Percentiles rank a stretch among this genome's conserved stretches.
These are phyloP conservation scores for Ascocoryne sarcoides DNA, from an alignment of 2,329 filamentous ascomycete species.

Conservation along the genomic window DNA sequence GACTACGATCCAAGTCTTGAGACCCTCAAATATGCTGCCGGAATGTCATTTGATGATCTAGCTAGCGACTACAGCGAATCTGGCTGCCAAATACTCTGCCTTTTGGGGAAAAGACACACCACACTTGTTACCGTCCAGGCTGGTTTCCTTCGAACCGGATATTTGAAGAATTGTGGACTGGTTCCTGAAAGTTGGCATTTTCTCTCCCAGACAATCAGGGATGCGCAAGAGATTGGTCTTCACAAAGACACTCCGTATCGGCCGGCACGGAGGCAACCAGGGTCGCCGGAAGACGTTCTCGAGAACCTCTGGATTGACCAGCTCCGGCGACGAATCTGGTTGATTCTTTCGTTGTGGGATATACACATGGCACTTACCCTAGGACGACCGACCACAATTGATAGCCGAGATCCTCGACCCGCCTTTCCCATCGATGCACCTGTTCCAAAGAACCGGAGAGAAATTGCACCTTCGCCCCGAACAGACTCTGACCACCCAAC, in stretches of 20 bases:
- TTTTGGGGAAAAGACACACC: constrained; percentile 49
- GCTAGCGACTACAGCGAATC: constrained; percentile 53
- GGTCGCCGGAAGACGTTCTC: constrained; percentile 40
- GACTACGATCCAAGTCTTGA: constrained; percentile 42
- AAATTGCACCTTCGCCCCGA: constrained; percentile 40
- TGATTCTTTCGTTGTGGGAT: constrained; percentile 41
- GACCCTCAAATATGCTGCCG: constrained; percentile 47
- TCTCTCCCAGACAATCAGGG: constrained; percentile 46
- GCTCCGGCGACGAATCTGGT: constrained; percentile 46
- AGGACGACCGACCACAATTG: constrained; percentile 38
- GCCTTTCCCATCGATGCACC: constrained; percentile 46
- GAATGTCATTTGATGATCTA: constrained; percentile 52
- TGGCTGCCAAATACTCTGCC: constrained; percentile 41
- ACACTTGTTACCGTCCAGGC: constrained; percentile 48
- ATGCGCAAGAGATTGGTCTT: constrained; percentile 54
- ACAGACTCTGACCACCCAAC: constrained; percentile 43
- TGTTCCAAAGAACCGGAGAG: constrained; percentile 38
- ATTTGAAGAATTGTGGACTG: constrained; percentile 50
- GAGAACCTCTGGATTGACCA: constrained; percentile 52
- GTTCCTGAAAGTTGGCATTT: constrained; percentile 43
- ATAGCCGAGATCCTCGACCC: constrained; percentile 38
- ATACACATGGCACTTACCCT: constrained; percentile 30
- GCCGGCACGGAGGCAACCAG: constrained; percentile 28
- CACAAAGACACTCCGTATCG: constrained; percentile 45
- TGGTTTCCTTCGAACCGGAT: constrained; percentile 46